Evolutionary conservation across 768 basidiomycete genomes (phyloP).

Genomic region (Leucosporidium yakuticum): DNA sequence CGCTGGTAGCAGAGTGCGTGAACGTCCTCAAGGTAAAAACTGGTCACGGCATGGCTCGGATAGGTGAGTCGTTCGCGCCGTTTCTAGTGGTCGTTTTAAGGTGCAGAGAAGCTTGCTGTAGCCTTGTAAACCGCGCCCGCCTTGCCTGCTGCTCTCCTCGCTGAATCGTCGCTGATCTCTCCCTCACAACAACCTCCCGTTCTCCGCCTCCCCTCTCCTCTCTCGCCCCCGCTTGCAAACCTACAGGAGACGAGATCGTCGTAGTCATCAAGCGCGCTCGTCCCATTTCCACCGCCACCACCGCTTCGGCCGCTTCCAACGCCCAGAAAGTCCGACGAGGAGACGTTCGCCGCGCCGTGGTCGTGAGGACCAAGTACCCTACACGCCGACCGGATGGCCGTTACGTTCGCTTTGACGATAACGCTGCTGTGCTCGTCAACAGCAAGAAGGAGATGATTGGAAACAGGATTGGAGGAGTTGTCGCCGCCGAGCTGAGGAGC

Average conservation of each 20-base stretch:
- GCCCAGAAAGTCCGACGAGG: slow-evolving; percentile 87
- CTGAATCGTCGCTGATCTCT: not conserved
- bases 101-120: not conserved
- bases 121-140: not conserved
- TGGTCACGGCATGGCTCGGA: slow-evolving; percentile 79
- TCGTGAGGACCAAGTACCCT: slow-evolving; percentile 84
- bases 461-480: slow-evolving; percentile 87
- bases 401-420: slow-evolving; percentile 86
- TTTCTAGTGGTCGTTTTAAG: not conserved
- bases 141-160: too few species aligned
- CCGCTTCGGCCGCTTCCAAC: slow-evolving; percentile 44
- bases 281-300: slow-evolving; percentile 54
- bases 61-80: slow-evolving; percentile 40
- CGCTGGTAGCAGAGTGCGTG: slow-evolving; percentile 87
- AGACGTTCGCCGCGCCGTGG: slow-evolving; percentile 90
- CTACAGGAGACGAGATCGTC: slow-evolving; percentile 80
- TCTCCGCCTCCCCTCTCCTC: not conserved
- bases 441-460: slow-evolving; percentile 95
- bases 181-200: not conserved
- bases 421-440: slow-evolving; percentile 87
- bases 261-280: slow-evolving; percentile 89
- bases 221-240: not conserved
- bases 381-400: slow-evolving; percentile 83
- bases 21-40: slow-evolving; percentile 94
- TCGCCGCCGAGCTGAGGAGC: slow-evolving; percentile 81